Conservation (phyloP, 768 basidiomycete genomes). For the Lactarius pseudohatsudake region DNA sequence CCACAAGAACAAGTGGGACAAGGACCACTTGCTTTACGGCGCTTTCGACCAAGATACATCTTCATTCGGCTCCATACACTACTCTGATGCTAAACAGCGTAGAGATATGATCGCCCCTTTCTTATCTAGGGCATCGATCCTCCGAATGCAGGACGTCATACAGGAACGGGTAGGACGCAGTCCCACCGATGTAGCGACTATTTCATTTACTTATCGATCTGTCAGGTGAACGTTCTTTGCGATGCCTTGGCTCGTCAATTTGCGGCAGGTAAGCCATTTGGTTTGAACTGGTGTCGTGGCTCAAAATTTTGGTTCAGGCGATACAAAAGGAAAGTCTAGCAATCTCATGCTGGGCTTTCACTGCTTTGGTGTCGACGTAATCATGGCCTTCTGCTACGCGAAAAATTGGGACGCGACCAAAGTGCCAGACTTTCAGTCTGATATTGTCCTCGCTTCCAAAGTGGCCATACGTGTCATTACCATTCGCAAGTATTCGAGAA, state of each 20-base stretch:
- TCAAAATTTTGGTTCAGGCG: no score
- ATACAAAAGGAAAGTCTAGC: constrained; percentile 10
- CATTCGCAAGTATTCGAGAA: neutral
- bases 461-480: neutral
- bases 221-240: constrained; percentile 1
- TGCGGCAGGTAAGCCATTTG: constrained; percentile 1
- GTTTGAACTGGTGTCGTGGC: neutral
- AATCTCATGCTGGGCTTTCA: constrained; percentile 4
- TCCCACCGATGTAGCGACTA: neutral
- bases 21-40: constrained; percentile 6
- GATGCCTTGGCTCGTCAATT: constrained; percentile 3
- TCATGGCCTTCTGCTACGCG: constrained; percentile 9
- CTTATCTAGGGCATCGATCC: constrained; percentile 9
- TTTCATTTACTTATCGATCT: neutral
- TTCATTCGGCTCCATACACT: constrained; percentile 8
- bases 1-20: constrained; percentile 16
- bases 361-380: constrained; percentile 2
- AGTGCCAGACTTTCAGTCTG: constrained; percentile 3
- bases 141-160: constrained; percentile 8
- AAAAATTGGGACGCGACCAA: neutral
- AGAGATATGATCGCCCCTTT: constrained; percentile 4
- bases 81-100: constrained; percentile 14
- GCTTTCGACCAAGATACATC: constrained; percentile 6
- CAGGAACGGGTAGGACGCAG: neutral
- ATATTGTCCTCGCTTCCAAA: neutral